These are phyloP conservation scores for Fusarium sp. DNA, from an alignment of 2,329 filamentous ascomycete species.

Conservation along the genomic window DNA sequence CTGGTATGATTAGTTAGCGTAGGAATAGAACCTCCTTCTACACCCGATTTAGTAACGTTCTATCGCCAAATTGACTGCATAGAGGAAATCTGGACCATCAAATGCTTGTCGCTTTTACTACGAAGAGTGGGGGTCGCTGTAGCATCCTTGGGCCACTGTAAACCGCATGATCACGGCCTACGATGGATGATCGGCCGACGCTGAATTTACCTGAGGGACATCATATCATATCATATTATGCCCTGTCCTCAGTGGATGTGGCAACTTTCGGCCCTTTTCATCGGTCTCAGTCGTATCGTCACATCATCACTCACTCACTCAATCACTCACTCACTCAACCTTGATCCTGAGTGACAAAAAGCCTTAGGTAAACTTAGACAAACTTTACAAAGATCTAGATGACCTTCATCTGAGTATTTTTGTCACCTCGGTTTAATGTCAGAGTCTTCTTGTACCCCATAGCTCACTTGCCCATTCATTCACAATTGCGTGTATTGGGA, in stretches of 20 bases:
- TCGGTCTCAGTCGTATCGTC: background rate
- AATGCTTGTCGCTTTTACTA: slow-evolving; percentile 15
- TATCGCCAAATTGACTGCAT: slow-evolving; percentile 23
- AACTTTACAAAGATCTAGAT: no score
- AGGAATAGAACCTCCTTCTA: background rate
- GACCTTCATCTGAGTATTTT: no score
- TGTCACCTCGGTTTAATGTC: no score
- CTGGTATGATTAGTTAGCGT: slow-evolving; percentile 12
- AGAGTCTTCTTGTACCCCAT: no score
- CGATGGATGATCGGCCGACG: slow-evolving; percentile 13
- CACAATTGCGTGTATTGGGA: background rate
- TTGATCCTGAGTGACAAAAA: no score
- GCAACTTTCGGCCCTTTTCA: slow-evolving; percentile 28
- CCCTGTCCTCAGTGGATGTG: background rate
- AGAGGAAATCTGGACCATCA: slow-evolving; percentile 7
- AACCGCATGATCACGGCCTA: slow-evolving; percentile 15
- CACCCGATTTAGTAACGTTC: slow-evolving; percentile 22
- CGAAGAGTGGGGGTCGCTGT: slow-evolving; percentile 23
- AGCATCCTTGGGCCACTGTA: background rate
- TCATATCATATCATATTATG: background rate
- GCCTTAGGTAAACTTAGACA: no score
- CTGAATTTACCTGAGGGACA: background rate
- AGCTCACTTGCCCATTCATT: no score
- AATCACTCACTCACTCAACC: slow-evolving; percentile 2
- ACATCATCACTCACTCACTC: background rate